Conservation (phyloP, 1,139 yeast species). For the Citeromyces hawaiiensis region DNA sequence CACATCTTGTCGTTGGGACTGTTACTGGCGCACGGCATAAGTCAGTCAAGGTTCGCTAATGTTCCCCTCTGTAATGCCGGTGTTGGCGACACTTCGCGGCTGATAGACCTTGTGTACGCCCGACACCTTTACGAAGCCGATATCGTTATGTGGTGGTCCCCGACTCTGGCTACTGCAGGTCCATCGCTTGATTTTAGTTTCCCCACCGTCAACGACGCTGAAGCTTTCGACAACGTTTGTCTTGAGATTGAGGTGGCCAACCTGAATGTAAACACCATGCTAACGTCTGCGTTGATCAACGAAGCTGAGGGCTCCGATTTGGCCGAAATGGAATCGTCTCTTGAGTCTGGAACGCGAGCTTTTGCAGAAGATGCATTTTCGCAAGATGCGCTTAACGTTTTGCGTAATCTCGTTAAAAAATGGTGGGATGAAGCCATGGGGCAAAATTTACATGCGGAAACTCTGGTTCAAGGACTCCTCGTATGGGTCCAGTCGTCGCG, state of each 20-base stretch:
- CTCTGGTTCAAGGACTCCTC: conserved; percentile 71
- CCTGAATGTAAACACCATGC: conserved; percentile 69
- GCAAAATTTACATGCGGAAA: conserved; percentile 63
- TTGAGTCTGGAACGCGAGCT: conserved; percentile 16
- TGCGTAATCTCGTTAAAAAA: conserved; percentile 63
- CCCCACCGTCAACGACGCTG: conserved; percentile 69
- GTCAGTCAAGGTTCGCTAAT: conserved; percentile 58
- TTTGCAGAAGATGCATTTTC: conserved; percentile 72
- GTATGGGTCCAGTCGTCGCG: conserved; percentile 78
- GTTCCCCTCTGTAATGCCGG: conserved; percentile 81
- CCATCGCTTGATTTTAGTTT: conserved; percentile 52
- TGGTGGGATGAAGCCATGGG: conserved; percentile 93
- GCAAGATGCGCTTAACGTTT: conserved; percentile 56
- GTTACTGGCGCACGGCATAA: conserved; percentile 58
- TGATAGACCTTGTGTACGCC: conserved; percentile 82
- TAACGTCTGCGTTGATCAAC: conserved; percentile 72
- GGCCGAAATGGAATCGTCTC: conserved; percentile 26
- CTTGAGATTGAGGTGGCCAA: conserved; percentile 73
- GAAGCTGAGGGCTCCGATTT: conserved; percentile 86
- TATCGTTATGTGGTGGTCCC: conserved; percentile 90
- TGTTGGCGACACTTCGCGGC: conserved; percentile 59
- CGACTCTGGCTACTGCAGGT: conserved; percentile 29
- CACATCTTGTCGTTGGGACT: conserved; percentile 65
- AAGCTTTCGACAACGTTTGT: conserved; percentile 66
- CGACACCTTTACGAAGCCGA: conserved; percentile 53